Evolutionary conservation across 495 filamentous ascomycete species (phyloP).

Genomic region (Hyaloscypha finlandica): DNA sequence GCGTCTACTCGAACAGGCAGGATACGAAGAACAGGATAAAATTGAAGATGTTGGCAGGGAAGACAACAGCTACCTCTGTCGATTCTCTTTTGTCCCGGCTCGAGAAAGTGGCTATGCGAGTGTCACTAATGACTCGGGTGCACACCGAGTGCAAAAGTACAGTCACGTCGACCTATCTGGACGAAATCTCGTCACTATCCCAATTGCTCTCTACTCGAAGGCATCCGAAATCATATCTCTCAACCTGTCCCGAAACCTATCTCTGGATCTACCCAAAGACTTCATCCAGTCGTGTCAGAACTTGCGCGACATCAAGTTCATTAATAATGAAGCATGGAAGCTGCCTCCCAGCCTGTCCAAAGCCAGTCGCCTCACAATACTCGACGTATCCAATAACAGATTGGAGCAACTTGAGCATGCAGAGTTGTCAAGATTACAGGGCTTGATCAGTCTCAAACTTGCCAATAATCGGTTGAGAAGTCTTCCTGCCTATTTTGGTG

Average conservation of each 20-base stretch:
- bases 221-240: constrained; percentile 91
- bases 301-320: constrained; percentile 91
- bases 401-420: constrained; percentile 85
- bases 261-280: constrained; percentile 90
- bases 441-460: constrained; percentile 87
- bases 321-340: constrained; percentile 84
- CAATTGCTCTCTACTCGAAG: constrained; percentile 89
- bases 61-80: constrained; percentile 94
- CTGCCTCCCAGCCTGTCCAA: constrained; percentile 84
- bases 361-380: constrained; percentile 77
- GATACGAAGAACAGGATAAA: constrained; percentile 83
- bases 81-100: constrained; percentile 90
- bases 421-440: constrained; percentile 65
- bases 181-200: constrained; percentile 92
- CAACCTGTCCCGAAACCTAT: constrained; percentile 89
- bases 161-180: constrained; percentile 90
- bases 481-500: constrained; percentile 78
- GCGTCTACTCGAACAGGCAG: constrained; percentile 85
- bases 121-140: constrained; percentile 67
- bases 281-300: constrained; percentile 94
- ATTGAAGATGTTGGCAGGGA: constrained; percentile 96
- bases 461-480: constrained; percentile 84
- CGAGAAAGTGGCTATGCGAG: constrained; percentile 76
- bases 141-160: constrained; percentile 80
- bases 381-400: constrained; percentile 94